Percentiles rank a stretch among this genome's conserved stretches.
These are phyloP conservation scores for Kuraishia piskuri DNA, from an alignment of 805 yeast species.

Conservation along the genomic window DNA sequence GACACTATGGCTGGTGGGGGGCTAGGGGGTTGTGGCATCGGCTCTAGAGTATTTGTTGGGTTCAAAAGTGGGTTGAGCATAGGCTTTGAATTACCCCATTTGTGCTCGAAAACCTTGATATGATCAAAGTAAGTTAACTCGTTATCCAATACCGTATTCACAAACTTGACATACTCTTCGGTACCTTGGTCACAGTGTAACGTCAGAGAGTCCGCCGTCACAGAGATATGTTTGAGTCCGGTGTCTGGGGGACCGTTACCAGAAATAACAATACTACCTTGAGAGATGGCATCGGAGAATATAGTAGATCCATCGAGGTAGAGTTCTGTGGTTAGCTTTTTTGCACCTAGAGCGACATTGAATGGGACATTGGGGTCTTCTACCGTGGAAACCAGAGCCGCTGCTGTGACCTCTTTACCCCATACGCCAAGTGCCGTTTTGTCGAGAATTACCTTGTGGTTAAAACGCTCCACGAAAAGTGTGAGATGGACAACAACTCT, in stretches of 20 bases:
- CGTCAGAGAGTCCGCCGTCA: constrained; percentile 8
- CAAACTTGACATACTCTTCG: constrained; percentile 9
- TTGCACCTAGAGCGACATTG: constrained; percentile 9
- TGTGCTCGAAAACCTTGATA: constrained; percentile 5
- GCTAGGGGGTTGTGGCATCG: not conserved
- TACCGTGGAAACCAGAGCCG: constrained; percentile 10
- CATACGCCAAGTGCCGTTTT: constrained; percentile 8
- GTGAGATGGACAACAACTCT: constrained; percentile 14
- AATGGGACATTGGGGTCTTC: constrained; percentile 14
- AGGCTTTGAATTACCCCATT: not conserved
- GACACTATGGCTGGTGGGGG: not conserved
- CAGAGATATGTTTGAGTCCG: constrained; percentile 14
- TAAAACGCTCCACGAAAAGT: constrained; percentile 11
- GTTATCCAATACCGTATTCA: constrained; percentile 13
- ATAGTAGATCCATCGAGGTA: constrained; percentile 5
- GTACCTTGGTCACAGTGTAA: constrained; percentile 15
- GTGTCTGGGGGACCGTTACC: constrained; percentile 10
- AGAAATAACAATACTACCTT: constrained; percentile 5
- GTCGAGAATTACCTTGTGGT: constrained; percentile 15
- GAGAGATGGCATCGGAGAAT: constrained; percentile 1
- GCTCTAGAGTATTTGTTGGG: not conserved
- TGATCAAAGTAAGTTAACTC: constrained; percentile 16
- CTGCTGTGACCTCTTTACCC: constrained; percentile 11
- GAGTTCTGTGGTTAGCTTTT: constrained; percentile 6
- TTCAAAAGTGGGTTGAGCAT: not conserved